These are phyloP conservation scores for Cercospora sp. DNA, from an alignment of 2,329 filamentous ascomycete genomes.

Conservation along the genomic window DNA sequence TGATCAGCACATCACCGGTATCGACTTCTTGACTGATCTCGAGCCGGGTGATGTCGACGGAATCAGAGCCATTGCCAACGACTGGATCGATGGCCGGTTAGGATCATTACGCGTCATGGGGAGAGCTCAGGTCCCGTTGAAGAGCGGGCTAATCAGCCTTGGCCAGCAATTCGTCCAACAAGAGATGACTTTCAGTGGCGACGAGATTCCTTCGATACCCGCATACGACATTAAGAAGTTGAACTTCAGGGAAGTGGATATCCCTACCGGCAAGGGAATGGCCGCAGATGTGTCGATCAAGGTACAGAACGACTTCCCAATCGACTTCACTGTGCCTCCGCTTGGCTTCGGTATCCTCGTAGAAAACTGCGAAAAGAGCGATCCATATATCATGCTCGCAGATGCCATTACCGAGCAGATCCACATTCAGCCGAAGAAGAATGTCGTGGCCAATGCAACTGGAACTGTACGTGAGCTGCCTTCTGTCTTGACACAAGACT, in stretches of 20 bases:
- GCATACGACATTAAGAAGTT: slow-evolving; percentile 79
- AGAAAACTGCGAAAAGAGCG: slow-evolving; percentile 70
- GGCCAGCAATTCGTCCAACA: slow-evolving; percentile 76
- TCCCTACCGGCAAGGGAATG: slow-evolving; percentile 64
- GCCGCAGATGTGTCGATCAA: slow-evolving; percentile 74
- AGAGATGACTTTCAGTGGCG: slow-evolving; percentile 71
- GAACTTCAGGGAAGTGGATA: slow-evolving; percentile 70
- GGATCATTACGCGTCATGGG: slow-evolving; percentile 70
- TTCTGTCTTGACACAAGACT: slow-evolving; percentile 67
- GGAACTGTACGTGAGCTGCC: slow-evolving; percentile 74
- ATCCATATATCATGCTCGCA: slow-evolving; percentile 76
- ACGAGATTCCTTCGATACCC: slow-evolving; percentile 73
- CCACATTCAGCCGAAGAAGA: slow-evolving; percentile 65
- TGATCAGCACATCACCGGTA: slow-evolving; percentile 71
- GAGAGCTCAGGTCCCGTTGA: slow-evolving; percentile 70
- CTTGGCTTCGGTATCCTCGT: slow-evolving; percentile 84
- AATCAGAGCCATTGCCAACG: slow-evolving; percentile 77
- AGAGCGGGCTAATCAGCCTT: slow-evolving; percentile 75
- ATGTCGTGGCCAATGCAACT: slow-evolving; percentile 68
- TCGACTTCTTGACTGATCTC: slow-evolving; percentile 79
- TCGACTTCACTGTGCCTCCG: slow-evolving; percentile 73
- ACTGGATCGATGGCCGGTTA: slow-evolving; percentile 81
- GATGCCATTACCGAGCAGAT: slow-evolving; percentile 69
- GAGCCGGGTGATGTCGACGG: slow-evolving; percentile 73
- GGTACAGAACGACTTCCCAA: slow-evolving; percentile 73